Base-by-base conservation (phyloP, 148 eudicot genomes). In the Selenicereus undatus region DNA sequence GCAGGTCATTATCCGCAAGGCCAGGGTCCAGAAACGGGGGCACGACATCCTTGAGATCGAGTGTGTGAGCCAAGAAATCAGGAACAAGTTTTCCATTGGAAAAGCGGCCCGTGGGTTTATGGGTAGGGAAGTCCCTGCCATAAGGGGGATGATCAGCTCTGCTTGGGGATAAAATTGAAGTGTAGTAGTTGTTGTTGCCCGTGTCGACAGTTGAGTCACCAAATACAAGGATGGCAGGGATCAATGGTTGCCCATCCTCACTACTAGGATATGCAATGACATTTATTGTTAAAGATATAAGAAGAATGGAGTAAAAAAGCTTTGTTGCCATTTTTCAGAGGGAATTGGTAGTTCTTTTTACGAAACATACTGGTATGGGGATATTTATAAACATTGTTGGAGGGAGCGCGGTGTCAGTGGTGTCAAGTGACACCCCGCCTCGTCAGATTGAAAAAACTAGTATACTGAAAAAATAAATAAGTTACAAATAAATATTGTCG, bases 161-260 rank as follows among this genome's bases (percentile, higher is more conserved):
- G 58, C 81, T 71, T 22, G 84, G 71, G 17, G 90, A 84, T 70
- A 64, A 16, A 4, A 77, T 58, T 32, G 89, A 81, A 24, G 68
- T 52, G 0, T 84, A 35, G 80, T 79, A 86, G 81, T 90, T 90
- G 83, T 93, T 93, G 80, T 91, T 93, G 66, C 93, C 91, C 0
- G 91, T 86, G 20, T 93, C 91, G 11, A 90, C 93, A 0, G 86
- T 84, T 35, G 97, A 93, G 75, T 90, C 94, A 4, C 97, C 95
- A n/a, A 89, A 93, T 64, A 87, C 73, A 39, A 89, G 90, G 84
- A 88, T 74, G 54, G 91, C 84, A 10, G 92, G 86, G 74, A 91
- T 88, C 73, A 79, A 78, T 72, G 78, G 73, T 52, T 84, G 89
- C 18, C 84, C 82, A 76, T 52, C 1, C 1, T 2, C 12, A 11